These are phyloP conservation scores for Heliocybe sulcata DNA, from an alignment of 1,284 basidiomycete genomes.

Conservation along the genomic window DNA sequence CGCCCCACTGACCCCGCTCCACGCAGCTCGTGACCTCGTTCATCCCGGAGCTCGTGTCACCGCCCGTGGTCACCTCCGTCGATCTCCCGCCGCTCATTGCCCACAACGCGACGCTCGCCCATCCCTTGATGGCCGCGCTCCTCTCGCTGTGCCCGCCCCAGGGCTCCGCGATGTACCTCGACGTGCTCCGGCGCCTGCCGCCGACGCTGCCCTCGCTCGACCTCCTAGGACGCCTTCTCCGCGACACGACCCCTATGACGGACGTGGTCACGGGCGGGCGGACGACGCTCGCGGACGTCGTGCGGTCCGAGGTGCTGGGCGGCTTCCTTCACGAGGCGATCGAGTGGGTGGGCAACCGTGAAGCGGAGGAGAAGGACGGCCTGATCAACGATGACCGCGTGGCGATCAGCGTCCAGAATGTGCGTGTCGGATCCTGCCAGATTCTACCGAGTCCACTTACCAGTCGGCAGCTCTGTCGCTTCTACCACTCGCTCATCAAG, in stretches of 20 bases:
- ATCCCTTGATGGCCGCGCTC: constrained; percentile 52
- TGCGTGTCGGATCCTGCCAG: constrained; percentile 26
- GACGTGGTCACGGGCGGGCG: constrained; percentile 31
- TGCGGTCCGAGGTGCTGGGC: constrained; percentile 56
- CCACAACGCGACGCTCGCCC: constrained; percentile 61
- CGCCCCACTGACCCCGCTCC: constrained; percentile 3
- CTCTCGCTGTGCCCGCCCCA: constrained; percentile 28
- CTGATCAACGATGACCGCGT: constrained; percentile 63
- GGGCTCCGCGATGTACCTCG: constrained; percentile 43
- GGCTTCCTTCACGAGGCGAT: constrained; percentile 61
- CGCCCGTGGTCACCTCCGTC: constrained; percentile 55
- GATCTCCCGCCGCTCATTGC: constrained; percentile 59
- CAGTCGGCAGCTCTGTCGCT: constrained; percentile 57
- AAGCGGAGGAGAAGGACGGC: constrained; percentile 57
- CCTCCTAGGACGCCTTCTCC: constrained; percentile 56
- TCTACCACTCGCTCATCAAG: constrained; percentile 64
- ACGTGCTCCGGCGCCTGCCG: constrained; percentile 50
- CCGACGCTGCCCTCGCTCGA: constrained; percentile 69
- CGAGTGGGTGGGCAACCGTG: constrained; percentile 59
- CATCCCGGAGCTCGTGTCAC: constrained; percentile 39
- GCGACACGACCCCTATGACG: constrained; percentile 42
- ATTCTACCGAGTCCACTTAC: neutral
- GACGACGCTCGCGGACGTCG: constrained; percentile 54
- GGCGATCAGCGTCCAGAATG: constrained; percentile 60
- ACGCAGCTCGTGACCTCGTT: constrained; percentile 27